Percentiles rank a stretch among this genome's conserved stretches.
Conservation (phyloP, 495 filamentous ascomycete species). For the Entonaema liquescens region DNA sequence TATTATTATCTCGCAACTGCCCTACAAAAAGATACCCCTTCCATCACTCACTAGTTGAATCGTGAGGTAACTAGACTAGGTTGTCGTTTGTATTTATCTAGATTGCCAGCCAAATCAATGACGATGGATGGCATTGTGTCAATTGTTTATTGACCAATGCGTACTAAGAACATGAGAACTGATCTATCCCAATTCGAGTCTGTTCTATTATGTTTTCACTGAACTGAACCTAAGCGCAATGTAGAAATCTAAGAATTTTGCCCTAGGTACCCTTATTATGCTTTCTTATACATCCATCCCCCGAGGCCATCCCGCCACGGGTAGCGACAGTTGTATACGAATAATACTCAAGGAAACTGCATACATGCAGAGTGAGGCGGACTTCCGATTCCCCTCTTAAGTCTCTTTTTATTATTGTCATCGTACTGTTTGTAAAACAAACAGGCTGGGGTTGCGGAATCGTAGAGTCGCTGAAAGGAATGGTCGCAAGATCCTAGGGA, state of each 20-base stretch:
- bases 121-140: not conserved
- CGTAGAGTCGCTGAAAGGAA: not conserved
- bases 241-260: too few relatives aligned
- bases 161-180: not conserved
- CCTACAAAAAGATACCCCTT: not conserved
- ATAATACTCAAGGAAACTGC: not conserved
- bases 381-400: not conserved
- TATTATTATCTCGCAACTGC: not conserved
- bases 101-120: not conserved
- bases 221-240: too few relatives aligned
- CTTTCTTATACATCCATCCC: too few relatives aligned
- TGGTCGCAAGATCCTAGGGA: not conserved
- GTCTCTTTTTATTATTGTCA: not conserved
- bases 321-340: not conserved
- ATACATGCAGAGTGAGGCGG: not conserved
- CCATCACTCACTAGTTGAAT: not conserved
- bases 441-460: not conserved
- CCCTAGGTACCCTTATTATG: too few relatives aligned
- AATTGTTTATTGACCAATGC: not conserved
- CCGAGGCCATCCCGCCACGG: not conserved
- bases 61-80: not conserved
- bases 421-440: not conserved
- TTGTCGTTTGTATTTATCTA: not conserved
- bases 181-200: not conserved
- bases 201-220: not conserved